Percentiles rank a stretch among this genome's conserved stretches.
Evolutionary conservation across 139 green algal species (phyloP).

Genomic region (Chara braunii): DNA sequence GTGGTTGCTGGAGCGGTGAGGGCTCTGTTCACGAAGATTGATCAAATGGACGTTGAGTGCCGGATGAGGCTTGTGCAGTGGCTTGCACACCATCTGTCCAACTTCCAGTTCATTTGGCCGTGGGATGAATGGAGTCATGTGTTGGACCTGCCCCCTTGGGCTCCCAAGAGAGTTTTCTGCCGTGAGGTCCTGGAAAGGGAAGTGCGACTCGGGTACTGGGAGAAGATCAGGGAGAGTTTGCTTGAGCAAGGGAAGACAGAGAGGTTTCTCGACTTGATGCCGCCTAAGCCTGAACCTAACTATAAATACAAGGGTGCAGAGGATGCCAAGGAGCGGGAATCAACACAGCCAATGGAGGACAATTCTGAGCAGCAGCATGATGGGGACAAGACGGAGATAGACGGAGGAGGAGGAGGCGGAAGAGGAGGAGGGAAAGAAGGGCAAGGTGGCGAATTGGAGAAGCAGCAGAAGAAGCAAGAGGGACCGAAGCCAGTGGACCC

Average conservation of each 20-base stretch:
- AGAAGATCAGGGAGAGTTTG: slow-evolving; percentile 29
- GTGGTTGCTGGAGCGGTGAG: slow-evolving; percentile 23
- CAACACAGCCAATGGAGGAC: neutral
- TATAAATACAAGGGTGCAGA: no score
- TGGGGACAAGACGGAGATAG: neutral
- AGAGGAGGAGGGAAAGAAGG: neutral
- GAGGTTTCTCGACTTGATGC: no score
- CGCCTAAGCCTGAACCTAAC: slow-evolving; percentile 3
- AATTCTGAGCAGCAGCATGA: no score
- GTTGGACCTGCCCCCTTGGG: slow-evolving; percentile 50
- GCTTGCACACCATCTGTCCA: slow-evolving; percentile 80
- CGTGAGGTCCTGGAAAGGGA: slow-evolving; percentile 50
- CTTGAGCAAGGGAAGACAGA: slow-evolving; percentile 52
- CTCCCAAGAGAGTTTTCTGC: slow-evolving; percentile 52
- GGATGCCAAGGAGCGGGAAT: no score
- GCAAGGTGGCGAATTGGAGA: neutral
- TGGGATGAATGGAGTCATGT: slow-evolving; percentile 73
- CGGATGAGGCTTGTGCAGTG: slow-evolving; percentile 60
- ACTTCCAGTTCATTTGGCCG: slow-evolving; percentile 82
- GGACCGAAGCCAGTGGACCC: no score
- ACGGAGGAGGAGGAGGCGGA: neutral
- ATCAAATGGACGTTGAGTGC: slow-evolving; percentile 62
- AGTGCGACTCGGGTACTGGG: slow-evolving; percentile 46
- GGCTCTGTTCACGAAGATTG: slow-evolving; percentile 24
- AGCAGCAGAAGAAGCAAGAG: slow-evolving; percentile 3